Base-by-base conservation (phyloP, 345 rosid genomes). In the Turnera subulata region DNA sequence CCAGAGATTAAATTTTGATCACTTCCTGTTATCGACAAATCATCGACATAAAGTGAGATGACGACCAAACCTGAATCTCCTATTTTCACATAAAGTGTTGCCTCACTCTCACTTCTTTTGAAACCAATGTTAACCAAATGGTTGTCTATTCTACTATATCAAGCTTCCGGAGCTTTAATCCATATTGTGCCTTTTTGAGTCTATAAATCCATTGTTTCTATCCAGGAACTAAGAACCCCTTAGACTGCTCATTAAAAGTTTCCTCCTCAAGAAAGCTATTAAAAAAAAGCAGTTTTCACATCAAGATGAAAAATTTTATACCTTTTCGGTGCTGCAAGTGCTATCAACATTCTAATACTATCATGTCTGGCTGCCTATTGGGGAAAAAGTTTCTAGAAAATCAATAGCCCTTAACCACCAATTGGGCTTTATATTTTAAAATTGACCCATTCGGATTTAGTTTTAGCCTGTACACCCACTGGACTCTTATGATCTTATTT, bases 1-100 rank as follows among this genome's bases (percentile, higher is more conserved):
- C 17, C 11, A 0, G 16, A 1, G 0, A 54, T 11, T 0, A 0
- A 0, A 10, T 3, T 38, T 11, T 0, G n/a, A 37, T 8, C 0
- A 2, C 5, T 33, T 2, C 58, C 25, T 1, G 4, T 35, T 0
- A 54, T 17, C 5, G 33, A 22, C 1, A 54, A 1, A 37, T 54
- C 58, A 38, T 54, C 58, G 0, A 54, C 58, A 35, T 54, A 54
- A 17, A 54, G 9, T 10, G 44, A 54, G 4, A 33, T n/a, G n/a
- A n/a, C 14, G 16, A 53, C 16, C 2, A 37, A 0, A 11, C n/a
- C n/a, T n/a, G 12, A 4, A 0, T 17, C 11, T 4, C 10, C 0
- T 15, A n/a, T n/a, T n/a, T 35, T 33, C 15, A 37, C 24, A 18
- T 54, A 35, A 0, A 54, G 18, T n/a, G 42, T 38, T 2, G 25